A percentile compares a stretch with the other conserved stretches of the same genome.
Conservation (phyloP, 2,329 filamentous ascomycete species). For the Septoria linicola region DNA sequence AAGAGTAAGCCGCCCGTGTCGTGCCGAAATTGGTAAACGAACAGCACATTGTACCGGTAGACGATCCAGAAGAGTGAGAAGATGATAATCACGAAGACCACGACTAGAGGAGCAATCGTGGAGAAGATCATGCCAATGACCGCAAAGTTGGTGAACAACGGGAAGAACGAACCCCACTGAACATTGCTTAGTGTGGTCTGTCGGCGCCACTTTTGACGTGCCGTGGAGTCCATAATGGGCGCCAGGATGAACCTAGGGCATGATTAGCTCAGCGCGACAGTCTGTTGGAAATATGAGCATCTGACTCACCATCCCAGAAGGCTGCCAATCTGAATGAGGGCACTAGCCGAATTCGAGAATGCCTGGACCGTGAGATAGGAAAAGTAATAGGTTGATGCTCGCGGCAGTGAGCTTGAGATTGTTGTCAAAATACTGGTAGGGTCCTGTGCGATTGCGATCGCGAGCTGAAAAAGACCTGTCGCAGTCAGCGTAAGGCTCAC, state of each 20-base stretch:
- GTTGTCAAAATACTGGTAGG: constrained; percentile 67
- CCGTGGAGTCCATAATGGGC: constrained; percentile 78
- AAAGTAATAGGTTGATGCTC: constrained; percentile 94
- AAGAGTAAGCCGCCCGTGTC: constrained; percentile 94
- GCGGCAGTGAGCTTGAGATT: constrained; percentile 77
- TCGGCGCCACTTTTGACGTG: constrained; percentile 76
- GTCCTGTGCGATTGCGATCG: constrained; percentile 60
- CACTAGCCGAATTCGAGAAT: constrained; percentile 84
- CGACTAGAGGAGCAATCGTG: constrained; percentile 83
- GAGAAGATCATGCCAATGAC: constrained; percentile 86
- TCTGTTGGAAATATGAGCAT: neutral
- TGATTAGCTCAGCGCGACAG: neutral
- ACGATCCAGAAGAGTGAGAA: constrained; percentile 91
- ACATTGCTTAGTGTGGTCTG: constrained; percentile 76
- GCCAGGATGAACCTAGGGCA: constrained; percentile 65
- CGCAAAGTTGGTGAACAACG: constrained; percentile 93
- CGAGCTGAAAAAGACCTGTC: constrained; percentile 6
- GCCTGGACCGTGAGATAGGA: constrained; percentile 97
- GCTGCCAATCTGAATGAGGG: constrained; percentile 77
- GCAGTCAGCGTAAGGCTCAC: too few species aligned
- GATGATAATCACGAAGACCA: constrained; percentile 89
- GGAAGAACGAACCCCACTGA: constrained; percentile 91
- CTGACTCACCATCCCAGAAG: constrained; percentile 65
- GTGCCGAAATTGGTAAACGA: constrained; percentile 82
- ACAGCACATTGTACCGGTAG: constrained; percentile 94